phyloP scores from a whole-genome alignment of 768 basidiomycete species.

The Trametes sanguinea region DNA sequence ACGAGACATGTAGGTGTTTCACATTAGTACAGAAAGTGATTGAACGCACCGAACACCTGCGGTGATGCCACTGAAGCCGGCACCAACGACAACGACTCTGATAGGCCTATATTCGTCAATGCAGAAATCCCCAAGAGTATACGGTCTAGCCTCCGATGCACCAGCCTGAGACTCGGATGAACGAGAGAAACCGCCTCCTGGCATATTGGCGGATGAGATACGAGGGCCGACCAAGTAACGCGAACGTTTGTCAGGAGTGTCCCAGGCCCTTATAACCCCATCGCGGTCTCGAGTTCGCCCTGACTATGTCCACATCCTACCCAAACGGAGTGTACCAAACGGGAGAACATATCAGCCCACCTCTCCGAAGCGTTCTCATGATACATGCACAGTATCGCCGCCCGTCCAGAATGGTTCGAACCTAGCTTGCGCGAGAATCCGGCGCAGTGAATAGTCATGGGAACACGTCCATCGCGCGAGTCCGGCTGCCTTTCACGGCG shows the following conservation, averaged over 20 bases:
- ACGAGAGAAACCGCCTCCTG: slow-evolving; percentile 1
- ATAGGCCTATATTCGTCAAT: slow-evolving; percentile 57
- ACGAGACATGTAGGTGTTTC: background rate
- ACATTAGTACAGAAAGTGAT: background rate
- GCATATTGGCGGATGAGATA: background rate
- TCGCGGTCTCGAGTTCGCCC: background rate
- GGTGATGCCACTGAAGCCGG: slow-evolving; percentile 60
- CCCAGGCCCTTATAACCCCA: background rate
- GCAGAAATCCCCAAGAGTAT: slow-evolving; percentile 44
- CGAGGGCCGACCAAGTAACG: background rate
- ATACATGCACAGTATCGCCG: background rate
- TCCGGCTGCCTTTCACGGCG: background rate
- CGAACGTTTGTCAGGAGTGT: background rate
- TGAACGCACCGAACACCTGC: slow-evolving; percentile 52
- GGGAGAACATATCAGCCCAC: background rate
- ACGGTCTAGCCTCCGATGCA: background rate
- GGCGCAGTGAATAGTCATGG: background rate
- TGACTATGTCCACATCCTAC: background rate
- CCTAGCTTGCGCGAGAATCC: background rate
- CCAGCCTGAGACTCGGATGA: background rate
- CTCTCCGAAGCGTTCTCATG: background rate
- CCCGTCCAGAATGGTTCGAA: background rate
- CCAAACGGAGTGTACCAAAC: background rate
- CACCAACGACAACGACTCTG: slow-evolving; percentile 57
- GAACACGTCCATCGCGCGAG: background rate